These are phyloP conservation scores for Thamnidium elegans DNA, from an alignment of 192 early-diverging fungal genomes.

Conservation along the genomic window DNA sequence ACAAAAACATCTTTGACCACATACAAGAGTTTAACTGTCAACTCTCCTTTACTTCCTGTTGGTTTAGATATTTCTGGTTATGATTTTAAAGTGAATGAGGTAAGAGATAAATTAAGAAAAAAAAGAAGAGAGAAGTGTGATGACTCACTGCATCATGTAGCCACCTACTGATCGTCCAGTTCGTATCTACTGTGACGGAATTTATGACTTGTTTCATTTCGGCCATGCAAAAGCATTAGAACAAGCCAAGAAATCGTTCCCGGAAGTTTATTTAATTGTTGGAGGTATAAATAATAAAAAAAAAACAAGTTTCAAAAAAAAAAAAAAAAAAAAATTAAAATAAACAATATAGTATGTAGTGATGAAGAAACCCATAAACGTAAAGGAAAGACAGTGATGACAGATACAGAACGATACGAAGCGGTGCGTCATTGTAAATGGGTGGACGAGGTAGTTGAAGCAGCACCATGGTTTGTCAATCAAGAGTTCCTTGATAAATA, in stretches of 20 bases:
- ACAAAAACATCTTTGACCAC: not conserved
- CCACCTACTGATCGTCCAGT: constrained; percentile 63
- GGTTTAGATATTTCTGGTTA: constrained; percentile 8
- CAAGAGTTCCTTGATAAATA: constrained; percentile 75
- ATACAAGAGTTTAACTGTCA: not conserved
- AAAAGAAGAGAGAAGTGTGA: not conserved
- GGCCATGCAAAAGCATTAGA: constrained; percentile 74
- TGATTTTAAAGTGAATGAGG: constrained; percentile 16
- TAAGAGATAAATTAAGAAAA: not conserved
- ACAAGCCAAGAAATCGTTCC: constrained; percentile 77
- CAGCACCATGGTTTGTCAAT: constrained; percentile 76
- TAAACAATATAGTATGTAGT: constrained; percentile 66
- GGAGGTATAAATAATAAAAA: constrained; percentile 43
- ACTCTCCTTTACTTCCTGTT: no score
- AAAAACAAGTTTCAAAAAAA: not conserved
- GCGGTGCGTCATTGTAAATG: constrained; percentile 80
- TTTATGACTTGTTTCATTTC: constrained; percentile 80
- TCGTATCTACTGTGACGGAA: constrained; percentile 81
- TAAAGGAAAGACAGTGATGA: constrained; percentile 83
- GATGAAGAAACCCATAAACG: constrained; percentile 70
- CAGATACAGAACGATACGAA: constrained; percentile 73
- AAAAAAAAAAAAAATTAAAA: no score
- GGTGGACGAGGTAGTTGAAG: constrained; percentile 75
- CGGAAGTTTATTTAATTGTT: constrained; percentile 69
- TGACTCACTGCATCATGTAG: constrained; percentile 10